Conservation (phyloP, 208 protist genomes). For the Vickermania spadyakhi region DNA sequence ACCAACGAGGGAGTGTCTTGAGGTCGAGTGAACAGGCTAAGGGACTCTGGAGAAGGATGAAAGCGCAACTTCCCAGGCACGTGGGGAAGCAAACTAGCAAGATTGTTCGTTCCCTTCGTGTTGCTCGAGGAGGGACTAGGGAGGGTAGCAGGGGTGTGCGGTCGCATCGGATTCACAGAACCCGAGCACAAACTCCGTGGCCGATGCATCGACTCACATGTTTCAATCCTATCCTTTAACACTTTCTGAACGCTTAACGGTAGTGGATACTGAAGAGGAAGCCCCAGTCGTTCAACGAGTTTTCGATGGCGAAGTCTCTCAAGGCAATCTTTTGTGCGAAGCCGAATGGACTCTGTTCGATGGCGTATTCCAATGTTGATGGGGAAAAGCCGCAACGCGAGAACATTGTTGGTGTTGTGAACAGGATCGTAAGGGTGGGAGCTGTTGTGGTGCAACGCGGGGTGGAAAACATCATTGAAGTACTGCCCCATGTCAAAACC, state of each 20-base stretch:
- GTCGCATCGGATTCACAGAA: background rate
- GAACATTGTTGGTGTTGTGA: constrained; percentile 48
- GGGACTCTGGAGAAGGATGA: constrained; percentile 42
- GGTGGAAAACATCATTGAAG: constrained; percentile 26
- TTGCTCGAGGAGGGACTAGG: background rate
- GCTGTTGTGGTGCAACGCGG: constrained; percentile 50
- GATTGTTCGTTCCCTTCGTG: background rate
- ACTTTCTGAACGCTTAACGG: constrained; percentile 13
- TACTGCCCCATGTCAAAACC: constrained; percentile 29
- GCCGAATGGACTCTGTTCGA: constrained; percentile 34
- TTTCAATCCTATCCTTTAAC: background rate
- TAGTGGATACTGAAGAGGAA: constrained; percentile 38
- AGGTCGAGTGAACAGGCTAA: constrained; percentile 70
- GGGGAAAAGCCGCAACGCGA: constrained; percentile 54
- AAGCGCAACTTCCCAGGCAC: constrained; percentile 25
- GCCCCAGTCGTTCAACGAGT: constrained; percentile 23
- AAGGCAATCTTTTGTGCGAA: constrained; percentile 53
- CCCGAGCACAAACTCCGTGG: constrained; percentile 5
- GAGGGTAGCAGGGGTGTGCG: background rate
- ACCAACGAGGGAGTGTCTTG: constrained; percentile 13
- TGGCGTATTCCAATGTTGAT: constrained; percentile 45
- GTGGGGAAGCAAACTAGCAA: constrained; percentile 11
- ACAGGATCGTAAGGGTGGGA: constrained; percentile 28
- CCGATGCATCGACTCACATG: background rate
- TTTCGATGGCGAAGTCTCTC: constrained; percentile 37